Evolutionary conservation across 176 grass and related monocot genomes (phyloP).

Genomic region (Thinopyrum elongatum): DNA sequence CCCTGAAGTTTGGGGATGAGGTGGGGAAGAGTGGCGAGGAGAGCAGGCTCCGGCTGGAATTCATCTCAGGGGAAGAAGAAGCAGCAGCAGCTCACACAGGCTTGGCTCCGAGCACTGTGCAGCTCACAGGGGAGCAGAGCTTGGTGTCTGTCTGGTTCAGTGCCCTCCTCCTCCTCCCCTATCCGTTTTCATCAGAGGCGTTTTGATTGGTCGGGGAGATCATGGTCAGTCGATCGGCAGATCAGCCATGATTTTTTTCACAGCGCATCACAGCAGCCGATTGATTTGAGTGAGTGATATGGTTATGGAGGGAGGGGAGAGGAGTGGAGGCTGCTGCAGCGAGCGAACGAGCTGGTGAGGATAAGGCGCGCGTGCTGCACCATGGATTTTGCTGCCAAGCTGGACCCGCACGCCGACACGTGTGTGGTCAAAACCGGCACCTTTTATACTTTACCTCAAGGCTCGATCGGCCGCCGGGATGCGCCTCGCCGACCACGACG

Average conservation of each 20-base stretch:
- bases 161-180: not conserved
- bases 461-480: too few species aligned
- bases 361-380: conserved; percentile 41
- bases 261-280: not conserved
- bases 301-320: not conserved
- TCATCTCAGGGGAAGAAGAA: conserved; percentile 20
- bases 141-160: not conserved
- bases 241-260: too few species aligned
- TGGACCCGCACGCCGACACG: not conserved
- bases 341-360: not conserved
- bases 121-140: not conserved
- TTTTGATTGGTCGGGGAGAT: not conserved
- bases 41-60: conserved; percentile 55
- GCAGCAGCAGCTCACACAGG: too few species aligned
- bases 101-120: too few species aligned
- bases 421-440: too few species aligned
- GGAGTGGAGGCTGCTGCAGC: not conserved
- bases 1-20: conserved; percentile 36
- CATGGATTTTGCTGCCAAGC: conserved; percentile 36
- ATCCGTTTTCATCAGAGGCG: not conserved
- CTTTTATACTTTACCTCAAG: too few species aligned
- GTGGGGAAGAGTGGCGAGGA: conserved; percentile 41
- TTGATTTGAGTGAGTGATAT: not conserved
- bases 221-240: too few species aligned
- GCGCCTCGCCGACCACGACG: too few species aligned